These are phyloP conservation scores for Trichoderma guizhouense DNA, from an alignment of 2,329 filamentous ascomycete genomes.

Conservation along the genomic window DNA sequence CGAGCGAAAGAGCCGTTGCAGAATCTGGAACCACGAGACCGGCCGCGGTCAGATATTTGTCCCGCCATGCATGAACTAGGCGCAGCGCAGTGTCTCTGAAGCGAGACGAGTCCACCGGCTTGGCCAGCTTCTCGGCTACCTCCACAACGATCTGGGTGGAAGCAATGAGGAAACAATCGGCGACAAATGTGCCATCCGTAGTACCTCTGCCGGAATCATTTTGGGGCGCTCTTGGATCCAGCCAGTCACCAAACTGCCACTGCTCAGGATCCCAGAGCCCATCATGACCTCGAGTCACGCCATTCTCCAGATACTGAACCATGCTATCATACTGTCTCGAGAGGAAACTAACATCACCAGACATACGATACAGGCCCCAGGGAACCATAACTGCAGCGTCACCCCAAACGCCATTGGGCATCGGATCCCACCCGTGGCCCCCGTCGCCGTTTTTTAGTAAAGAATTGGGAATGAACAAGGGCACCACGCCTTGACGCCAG, in stretches of 20 bases:
- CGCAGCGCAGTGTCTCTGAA: not conserved
- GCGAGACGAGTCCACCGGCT: not conserved
- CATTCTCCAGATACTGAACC: not conserved
- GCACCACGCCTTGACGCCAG: not conserved
- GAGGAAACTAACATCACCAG: not conserved
- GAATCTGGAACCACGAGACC: not conserved
- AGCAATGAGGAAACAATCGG: not conserved
- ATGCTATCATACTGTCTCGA: not conserved
- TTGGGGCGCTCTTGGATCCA: not conserved
- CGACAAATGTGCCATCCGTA: not conserved
- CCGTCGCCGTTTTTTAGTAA: not conserved
- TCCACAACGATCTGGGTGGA: not conserved
- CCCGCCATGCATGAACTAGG: not conserved
- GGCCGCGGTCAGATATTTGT: not conserved
- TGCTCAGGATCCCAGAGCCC: not conserved
- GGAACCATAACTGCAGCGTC: not conserved
- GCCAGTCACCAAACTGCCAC: not conserved
- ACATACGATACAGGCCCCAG: not conserved
- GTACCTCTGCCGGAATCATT: not conserved
- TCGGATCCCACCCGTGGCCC: not conserved
- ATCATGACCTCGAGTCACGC: not conserved
- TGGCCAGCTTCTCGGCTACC: not conserved
- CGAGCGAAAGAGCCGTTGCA: not conserved
- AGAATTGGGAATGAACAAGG: not conserved
- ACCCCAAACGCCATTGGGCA: not conserved